Evolutionary conservation across 805 yeast species (phyloP).

Genomic region (Nakazawaea molendinolei): DNA sequence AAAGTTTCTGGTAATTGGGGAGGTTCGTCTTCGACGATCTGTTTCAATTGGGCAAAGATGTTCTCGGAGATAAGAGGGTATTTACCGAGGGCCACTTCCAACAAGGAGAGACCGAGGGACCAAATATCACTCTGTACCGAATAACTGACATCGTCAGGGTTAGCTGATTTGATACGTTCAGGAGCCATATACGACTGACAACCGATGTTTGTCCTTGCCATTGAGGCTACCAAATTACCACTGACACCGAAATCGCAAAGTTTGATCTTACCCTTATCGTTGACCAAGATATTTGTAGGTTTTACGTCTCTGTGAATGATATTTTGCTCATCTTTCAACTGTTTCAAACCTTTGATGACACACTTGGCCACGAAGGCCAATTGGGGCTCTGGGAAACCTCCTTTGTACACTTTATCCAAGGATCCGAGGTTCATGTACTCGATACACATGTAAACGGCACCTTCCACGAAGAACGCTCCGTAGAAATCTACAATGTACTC

Average conservation of each 20-base stretch:
- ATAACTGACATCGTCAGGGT: constrained; percentile 73
- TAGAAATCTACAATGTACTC: constrained; percentile 93
- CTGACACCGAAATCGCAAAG: constrained; percentile 95
- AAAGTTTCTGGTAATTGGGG: constrained; percentile 68
- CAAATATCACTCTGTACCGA: constrained; percentile 94
- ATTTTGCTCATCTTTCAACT: constrained; percentile 82
- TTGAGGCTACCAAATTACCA: constrained; percentile 89
- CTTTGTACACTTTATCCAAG: constrained; percentile 74
- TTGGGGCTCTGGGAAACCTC: constrained; percentile 70
- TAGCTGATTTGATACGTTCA: constrained; percentile 75
- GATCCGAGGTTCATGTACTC: constrained; percentile 98
- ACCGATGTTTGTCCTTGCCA: constrained; percentile 93
- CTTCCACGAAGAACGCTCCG: constrained; percentile 96
- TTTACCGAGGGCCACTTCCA: constrained; percentile 84
- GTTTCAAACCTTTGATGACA: constrained; percentile 75
- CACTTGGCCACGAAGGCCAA: constrained; percentile 74
- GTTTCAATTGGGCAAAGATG: constrained; percentile 87
- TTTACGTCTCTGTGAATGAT: constrained; percentile 95
- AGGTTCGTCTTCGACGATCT: constrained; percentile 94
- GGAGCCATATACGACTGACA: constrained; percentile 99
- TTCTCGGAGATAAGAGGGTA: constrained; percentile 98
- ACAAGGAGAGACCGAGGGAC: constrained; percentile 82
- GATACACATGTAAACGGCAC: constrained; percentile 97
- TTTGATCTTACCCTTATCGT: constrained; percentile 74
- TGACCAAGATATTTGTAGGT: constrained; percentile 88